Evolutionary conservation across 768 basidiomycete genomes (phyloP).

Genomic region (Kwoniella sp.): DNA sequence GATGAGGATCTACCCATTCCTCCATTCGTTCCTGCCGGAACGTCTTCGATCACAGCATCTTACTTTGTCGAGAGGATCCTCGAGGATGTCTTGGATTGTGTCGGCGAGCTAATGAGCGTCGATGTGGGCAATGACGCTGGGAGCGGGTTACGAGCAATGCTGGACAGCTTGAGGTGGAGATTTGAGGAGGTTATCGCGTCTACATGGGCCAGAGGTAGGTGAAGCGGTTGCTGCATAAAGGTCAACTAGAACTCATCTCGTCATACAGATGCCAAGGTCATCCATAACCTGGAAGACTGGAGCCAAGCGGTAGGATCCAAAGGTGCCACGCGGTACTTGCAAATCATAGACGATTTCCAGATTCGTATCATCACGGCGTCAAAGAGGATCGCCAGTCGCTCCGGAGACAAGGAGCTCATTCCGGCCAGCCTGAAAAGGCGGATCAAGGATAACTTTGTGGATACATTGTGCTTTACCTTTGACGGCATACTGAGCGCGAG

Average conservation of each 20-base stretch:
- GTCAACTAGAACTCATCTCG: conserved; percentile 4
- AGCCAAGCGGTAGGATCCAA: conserved; percentile 52
- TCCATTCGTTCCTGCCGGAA: conserved; percentile 55
- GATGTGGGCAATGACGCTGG: conserved; percentile 69
- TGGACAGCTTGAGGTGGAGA: conserved; percentile 80
- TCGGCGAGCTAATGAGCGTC: conserved; percentile 71
- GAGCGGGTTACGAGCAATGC: conserved; percentile 62
- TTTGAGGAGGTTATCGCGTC: conserved; percentile 75
- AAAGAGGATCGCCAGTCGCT: conserved; percentile 22
- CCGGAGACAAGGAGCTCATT: conserved; percentile 27
- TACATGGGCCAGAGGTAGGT: conserved; percentile 76
- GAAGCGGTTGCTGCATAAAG: not conserved
- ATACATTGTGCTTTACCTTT: conserved; percentile 36
- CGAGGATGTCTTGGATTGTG: conserved; percentile 78
- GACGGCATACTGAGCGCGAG: conserved; percentile 28
- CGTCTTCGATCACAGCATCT: conserved; percentile 75
- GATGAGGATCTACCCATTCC: conserved; percentile 58
- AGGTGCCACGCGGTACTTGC: conserved; percentile 63
- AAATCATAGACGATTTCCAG: conserved; percentile 76
- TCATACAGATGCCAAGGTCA: conserved; percentile 67
- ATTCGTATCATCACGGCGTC: conserved; percentile 23
- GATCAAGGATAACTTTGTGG: conserved; percentile 42
- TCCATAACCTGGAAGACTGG: conserved; percentile 88
- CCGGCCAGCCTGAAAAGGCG: conserved; percentile 23
- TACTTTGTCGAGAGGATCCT: conserved; percentile 76